Evolutionary conservation across 768 basidiomycete genomes (phyloP), one percentile per base, ranked within the genome.

Genomic region (Suillus subaureus): DNA sequence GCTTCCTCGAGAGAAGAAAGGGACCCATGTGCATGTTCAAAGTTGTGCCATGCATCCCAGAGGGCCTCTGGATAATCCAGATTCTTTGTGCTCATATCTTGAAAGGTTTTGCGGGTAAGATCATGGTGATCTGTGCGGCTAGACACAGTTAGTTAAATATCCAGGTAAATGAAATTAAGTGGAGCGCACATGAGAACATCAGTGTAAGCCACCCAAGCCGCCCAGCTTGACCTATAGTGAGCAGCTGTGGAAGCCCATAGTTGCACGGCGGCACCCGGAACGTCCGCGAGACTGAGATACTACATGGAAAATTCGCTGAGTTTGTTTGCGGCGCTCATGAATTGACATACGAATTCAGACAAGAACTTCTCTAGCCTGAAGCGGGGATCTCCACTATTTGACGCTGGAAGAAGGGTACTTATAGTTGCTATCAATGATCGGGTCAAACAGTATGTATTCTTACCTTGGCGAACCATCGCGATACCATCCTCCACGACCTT

Each of bases 11-110:
- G 80, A 43, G 88, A 86, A 35, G 85, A 80, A 16, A 93, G 80
- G 28, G 86, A 83, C 0, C 97, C 97, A 70, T 95, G 83, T 4
- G 91, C 78, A 68, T 93, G 87, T 74, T 98, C 97, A 71, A 98
- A 97, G n/a, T 83, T 78, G 21, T 89, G 72, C 92, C 94, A 97
- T 1, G 92, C 90, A 63, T 96, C 93, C 89, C 93, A 97, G 9
- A 99, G 80, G 12, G 90, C 91, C 76, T 99, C 97, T 0, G 97
- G 96, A 91, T 96, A 99, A 76, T 99, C 97, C 45, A 99, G 70
- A 60, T 89, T 86, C 74, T 91, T 91, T 52, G 82, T 80, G 35
- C 88, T 84, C 5, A 92, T 81, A 66, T 89, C 87, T 49, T 80
- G 77, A 74, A 93, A 97, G 8, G 87, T 79, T 28, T 83, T 79